Base-by-base conservation (phyloP, 148 eudicot genomes). In the Pharnaceum exiguum region DNA sequence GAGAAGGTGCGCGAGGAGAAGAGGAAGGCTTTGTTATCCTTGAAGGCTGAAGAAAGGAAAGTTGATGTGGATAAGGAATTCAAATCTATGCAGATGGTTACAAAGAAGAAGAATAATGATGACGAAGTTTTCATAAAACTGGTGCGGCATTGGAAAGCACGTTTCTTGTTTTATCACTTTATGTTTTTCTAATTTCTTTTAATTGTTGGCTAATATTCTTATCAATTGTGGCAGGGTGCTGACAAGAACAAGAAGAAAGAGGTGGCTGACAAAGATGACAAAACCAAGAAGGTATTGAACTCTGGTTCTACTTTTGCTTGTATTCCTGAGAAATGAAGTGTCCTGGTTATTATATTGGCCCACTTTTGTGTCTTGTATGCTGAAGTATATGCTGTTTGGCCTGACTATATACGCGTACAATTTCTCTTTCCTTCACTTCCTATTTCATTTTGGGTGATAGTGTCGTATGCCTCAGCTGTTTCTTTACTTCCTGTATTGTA, bases 1-100 rank as follows among this genome's bases (percentile, higher is more conserved):
- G 80, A 83, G 77, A 89, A 81, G 62, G 76, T 85, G 9, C 76
- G 77, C 2, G 90, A 83, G 66, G 97, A 83, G 84, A 89, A 83
- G 69, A 81, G 97, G 71, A 83, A 83, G 66, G 90, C 85, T 26
- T 63, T 89, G 71, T 55, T 26, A n/a, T 43, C 81, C 3, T 43
- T 75, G 46, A 89, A 81, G 62, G 63, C 74, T 19, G 85, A 79
- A 67, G 94, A 83, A 56, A 86, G 96, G 79, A 89, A 83, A 70
- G 85, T 89, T 25, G 69, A 70, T 47, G 36, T 71, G 30, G 77
- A 79, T 73, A 86, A 83, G 67, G 94, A 68, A 12, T 71, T 89
- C 45, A 75, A 69, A 57, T 73, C 81, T 5, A 89, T 86, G 95
- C 85, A 86, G 49, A 46, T 71, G 62, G 80, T 87, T 36, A 63